A percentile compares a stretch with the other conserved stretches of the same genome.
Evolutionary conservation across 768 basidiomycete genomes (phyloP).

Genomic region (Hygrophorus pudorinus): DNA sequence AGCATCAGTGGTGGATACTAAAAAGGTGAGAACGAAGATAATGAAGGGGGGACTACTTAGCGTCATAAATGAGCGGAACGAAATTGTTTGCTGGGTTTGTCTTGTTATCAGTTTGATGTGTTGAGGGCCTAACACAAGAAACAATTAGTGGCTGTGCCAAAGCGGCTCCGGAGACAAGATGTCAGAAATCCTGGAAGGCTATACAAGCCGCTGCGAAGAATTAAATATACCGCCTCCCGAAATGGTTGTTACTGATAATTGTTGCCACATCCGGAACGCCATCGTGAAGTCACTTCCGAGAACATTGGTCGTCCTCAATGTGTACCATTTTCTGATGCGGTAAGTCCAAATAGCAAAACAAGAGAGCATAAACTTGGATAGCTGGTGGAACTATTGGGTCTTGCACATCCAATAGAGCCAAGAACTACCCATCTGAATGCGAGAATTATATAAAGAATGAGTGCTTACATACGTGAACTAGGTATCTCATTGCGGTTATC

Average conservation of each 20-base stretch:
- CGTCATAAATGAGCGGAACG: neutral
- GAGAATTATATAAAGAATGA: no score
- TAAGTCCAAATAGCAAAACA: neutral
- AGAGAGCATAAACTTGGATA: neutral
- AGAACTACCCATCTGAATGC: neutral
- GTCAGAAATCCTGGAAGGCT: neutral
- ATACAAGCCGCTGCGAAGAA: neutral
- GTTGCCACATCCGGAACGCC: slow-evolving; percentile 1
- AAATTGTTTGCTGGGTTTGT: neutral
- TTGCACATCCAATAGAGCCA: neutral
- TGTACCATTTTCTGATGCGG: neutral
- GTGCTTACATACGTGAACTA: neutral
- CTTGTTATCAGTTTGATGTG: neutral
- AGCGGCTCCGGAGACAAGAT: neutral
- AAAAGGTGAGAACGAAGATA: neutral
- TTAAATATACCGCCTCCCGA: neutral
- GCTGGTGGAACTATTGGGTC: neutral
- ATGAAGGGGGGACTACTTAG: neutral
- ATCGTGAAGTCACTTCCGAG: neutral
- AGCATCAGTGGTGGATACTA: neutral
- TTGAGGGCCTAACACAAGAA: neutral
- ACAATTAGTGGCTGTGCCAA: neutral
- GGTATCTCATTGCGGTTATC: neutral
- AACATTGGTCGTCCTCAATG: neutral
- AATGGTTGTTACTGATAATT: slow-evolving; percentile 2